Evolutionary conservation across 192 early-diverging fungal species (phyloP).

Genomic region (Mortierella antarctica): DNA sequence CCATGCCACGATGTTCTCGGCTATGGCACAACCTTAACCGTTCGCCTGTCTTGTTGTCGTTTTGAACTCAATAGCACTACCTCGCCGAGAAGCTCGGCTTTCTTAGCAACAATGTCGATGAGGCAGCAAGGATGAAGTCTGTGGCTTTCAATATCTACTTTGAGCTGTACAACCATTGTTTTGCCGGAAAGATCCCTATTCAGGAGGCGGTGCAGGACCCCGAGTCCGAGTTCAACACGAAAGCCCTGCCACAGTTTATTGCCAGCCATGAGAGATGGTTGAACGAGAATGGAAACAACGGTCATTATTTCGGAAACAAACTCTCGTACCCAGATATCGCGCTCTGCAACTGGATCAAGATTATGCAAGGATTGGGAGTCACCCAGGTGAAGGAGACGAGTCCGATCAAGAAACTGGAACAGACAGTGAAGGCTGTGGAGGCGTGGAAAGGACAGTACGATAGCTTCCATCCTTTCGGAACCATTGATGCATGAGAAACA

Average conservation of each 20-base stretch:
- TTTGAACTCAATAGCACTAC: slow-evolving; percentile 21
- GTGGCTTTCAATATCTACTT: slow-evolving; percentile 41
- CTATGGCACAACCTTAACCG: too few relatives aligned
- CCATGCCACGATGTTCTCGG: neutral
- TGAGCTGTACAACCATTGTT: slow-evolving; percentile 21
- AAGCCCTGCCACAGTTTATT: slow-evolving; percentile 24
- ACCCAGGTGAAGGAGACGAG: slow-evolving; percentile 3
- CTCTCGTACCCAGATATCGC: slow-evolving; percentile 21
- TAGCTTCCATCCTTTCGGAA: slow-evolving; percentile 16
- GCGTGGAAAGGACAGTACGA: slow-evolving; percentile 31
- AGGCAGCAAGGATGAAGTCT: slow-evolving; percentile 24
- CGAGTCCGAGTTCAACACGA: slow-evolving; percentile 16
- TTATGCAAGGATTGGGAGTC: slow-evolving; percentile 4
- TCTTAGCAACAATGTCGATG: slow-evolving; percentile 18
- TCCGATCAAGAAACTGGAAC: slow-evolving; percentile 18
- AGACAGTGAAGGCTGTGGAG: neutral
- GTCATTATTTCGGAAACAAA: slow-evolving; percentile 16
- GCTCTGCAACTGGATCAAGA: slow-evolving; percentile 7
- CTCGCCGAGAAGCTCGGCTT: slow-evolving; percentile 41
- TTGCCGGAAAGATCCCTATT: slow-evolving; percentile 4
- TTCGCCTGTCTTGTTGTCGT: neutral
- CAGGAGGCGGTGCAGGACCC: slow-evolving; percentile 9
- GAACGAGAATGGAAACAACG: slow-evolving; percentile 37
- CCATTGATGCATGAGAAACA: slow-evolving; percentile 9
- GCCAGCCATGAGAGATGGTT: slow-evolving; percentile 28